These are phyloP conservation scores for Myriosclerotinia scirpicola DNA, from an alignment of 2,329 filamentous ascomycete species.

Conservation along the genomic window DNA sequence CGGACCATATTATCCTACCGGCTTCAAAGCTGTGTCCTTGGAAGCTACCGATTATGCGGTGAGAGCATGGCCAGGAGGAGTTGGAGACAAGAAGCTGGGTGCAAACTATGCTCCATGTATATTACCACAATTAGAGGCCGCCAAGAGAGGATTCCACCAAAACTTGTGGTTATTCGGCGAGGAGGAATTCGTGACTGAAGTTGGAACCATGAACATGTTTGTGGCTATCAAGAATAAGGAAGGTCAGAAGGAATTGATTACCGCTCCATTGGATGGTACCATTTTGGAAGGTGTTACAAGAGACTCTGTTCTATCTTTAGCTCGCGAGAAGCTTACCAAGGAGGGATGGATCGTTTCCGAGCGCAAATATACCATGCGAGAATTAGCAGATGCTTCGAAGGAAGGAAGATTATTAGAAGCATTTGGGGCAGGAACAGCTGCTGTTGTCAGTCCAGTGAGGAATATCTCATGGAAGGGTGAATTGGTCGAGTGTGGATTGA, in stretches of 20 bases:
- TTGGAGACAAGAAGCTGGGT: slow-evolving; percentile 97
- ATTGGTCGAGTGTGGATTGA: slow-evolving; percentile 78
- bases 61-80: slow-evolving; percentile 95
- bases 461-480: slow-evolving; percentile 86
- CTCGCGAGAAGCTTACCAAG: slow-evolving; percentile 76
- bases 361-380: slow-evolving; percentile 88
- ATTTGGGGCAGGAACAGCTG: slow-evolving; percentile 91
- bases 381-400: slow-evolving; percentile 75
- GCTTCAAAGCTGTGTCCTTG: slow-evolving; percentile 94
- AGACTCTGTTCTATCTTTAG: slow-evolving; percentile 85
- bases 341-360: slow-evolving; percentile 88
- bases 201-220: slow-evolving; percentile 99
- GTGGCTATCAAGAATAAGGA: slow-evolving; percentile 80
- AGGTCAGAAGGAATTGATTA: slow-evolving; percentile 88
- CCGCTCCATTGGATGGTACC: slow-evolving; percentile 93
- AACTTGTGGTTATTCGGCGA: slow-evolving; percentile 97
- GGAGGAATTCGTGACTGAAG: slow-evolving; percentile 94
- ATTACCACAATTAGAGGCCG: slow-evolving; percentile 90
- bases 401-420: slow-evolving; percentile 90
- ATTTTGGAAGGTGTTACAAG: slow-evolving; percentile 94
- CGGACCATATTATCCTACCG: slow-evolving; percentile 95
- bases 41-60: slow-evolving; percentile 97
- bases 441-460: slow-evolving; percentile 87
- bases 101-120: slow-evolving; percentile 99
- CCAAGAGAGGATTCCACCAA: slow-evolving; percentile 91